Evolutionary conservation across 306 rosid species (phyloP).

Genomic region (Gillenia trifoliata): DNA sequence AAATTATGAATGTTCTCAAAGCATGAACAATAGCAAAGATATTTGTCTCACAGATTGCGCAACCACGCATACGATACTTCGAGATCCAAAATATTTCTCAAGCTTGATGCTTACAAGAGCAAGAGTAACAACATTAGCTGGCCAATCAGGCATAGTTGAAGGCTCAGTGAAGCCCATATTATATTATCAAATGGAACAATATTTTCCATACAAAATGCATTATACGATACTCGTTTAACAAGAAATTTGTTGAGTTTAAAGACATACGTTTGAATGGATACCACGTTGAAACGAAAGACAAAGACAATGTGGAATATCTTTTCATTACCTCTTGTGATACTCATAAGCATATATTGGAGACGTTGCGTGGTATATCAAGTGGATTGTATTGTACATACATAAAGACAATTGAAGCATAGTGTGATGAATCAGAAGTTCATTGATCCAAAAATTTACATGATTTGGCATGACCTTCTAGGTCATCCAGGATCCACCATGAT

Average conservation of each 20-base stretch:
- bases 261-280: neutral
- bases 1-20: neutral
- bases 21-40: no score
- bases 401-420: neutral
- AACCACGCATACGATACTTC: neutral
- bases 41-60: no score
- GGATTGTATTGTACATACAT: neutral
- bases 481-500: neutral
- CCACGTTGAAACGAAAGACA: no score
- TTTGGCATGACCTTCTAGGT: neutral
- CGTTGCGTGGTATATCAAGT: neutral
- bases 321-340: neutral
- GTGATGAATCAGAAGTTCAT: neutral
- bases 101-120: neutral
- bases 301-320: neutral
- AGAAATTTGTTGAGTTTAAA: neutral
- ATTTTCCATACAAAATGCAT: no score
- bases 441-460: neutral
- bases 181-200: neutral
- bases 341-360: neutral
- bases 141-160: neutral
- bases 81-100: neutral
- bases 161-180: neutral
- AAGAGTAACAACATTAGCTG: neutral
- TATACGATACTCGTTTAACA: no score